Evolutionary conservation across 805 yeast genomes (phyloP).

Genomic region (Cyberlindnera xishuangbannaensis): DNA sequence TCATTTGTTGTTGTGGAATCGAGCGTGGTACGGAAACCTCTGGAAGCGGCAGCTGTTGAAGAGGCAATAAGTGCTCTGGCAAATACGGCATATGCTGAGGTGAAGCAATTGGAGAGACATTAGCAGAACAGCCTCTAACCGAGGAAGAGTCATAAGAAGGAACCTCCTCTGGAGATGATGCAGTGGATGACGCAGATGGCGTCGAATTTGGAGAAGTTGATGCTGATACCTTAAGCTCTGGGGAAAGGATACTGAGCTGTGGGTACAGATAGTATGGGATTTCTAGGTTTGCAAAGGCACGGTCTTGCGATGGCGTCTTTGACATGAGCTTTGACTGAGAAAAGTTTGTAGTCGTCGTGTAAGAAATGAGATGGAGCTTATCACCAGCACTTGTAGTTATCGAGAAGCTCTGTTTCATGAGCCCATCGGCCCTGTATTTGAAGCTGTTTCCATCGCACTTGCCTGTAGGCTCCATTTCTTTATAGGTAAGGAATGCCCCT

Average conservation of each 20-base stretch:
- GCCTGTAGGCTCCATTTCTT: slow-evolving; percentile 43
- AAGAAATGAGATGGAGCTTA: slow-evolving; percentile 58
- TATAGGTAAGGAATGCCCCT: slow-evolving; percentile 56
- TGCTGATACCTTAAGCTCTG: slow-evolving; percentile 5
- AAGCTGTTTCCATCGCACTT: slow-evolving; percentile 2
- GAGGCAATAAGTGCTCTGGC: no score
- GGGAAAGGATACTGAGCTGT: slow-evolving; percentile 4
- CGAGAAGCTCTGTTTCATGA: slow-evolving; percentile 61
- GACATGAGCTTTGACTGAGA: slow-evolving; percentile 25
- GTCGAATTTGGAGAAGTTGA: slow-evolving; percentile 8
- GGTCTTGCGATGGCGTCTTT: slow-evolving; percentile 41
- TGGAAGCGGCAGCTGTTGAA: no score
- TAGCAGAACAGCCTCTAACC: no score
- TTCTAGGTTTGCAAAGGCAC: slow-evolving; percentile 22
- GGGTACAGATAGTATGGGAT: slow-evolving; percentile 35
- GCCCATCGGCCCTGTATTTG: slow-evolving; percentile 42
- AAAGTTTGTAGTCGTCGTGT: slow-evolving; percentile 31
- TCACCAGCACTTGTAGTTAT: slow-evolving; percentile 46
- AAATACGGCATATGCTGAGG: no score
- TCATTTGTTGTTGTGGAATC: no score
- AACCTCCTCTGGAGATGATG: not conserved
- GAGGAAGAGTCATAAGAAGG: no score
- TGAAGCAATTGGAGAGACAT: slow-evolving; percentile 1
- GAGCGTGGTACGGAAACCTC: no score
- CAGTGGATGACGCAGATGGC: slow-evolving; percentile 2